Percentiles rank a stretch among this genome's conserved stretches.
phyloP scores from a whole-genome alignment of 176 grass and related monocot species.

The Oryza longistaminata region DNA sequence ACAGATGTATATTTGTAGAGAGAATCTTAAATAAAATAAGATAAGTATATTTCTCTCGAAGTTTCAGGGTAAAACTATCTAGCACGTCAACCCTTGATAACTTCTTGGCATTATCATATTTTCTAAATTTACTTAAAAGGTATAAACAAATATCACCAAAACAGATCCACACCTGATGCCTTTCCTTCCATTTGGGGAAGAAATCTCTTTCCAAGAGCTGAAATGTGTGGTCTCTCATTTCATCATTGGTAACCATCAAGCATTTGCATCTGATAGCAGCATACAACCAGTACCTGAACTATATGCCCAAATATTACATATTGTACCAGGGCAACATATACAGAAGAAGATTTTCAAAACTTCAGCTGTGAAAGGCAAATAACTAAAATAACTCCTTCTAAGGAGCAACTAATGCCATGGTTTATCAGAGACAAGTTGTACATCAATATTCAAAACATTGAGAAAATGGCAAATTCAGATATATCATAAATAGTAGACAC shows the following conservation, averaged over 20 bases:
- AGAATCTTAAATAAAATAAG: neutral
- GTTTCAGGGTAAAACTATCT: neutral
- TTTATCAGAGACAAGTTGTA: slow-evolving; percentile 15
- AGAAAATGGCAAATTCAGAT: neutral
- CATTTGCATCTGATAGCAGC: slow-evolving; percentile 84
- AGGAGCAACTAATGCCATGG: neutral
- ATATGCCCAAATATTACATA: slow-evolving; percentile 45
- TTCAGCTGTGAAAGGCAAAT: neutral
- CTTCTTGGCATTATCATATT: neutral
- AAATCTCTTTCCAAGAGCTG: slow-evolving; percentile 66
- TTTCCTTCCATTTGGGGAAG: slow-evolving; percentile 80
- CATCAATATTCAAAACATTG: slow-evolving; percentile 16
- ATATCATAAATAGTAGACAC: neutral
- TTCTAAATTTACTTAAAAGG: neutral
- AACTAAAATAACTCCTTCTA: neutral
- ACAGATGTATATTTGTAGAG: neutral
- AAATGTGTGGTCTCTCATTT: slow-evolving; percentile 85
- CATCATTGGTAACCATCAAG: slow-evolving; percentile 79
- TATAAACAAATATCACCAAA: neutral
- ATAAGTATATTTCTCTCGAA: neutral
- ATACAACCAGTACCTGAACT: slow-evolving; percentile 80
- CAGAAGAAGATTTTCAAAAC: neutral
- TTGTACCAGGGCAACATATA: slow-evolving; percentile 30
- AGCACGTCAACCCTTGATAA: neutral
- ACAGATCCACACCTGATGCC: slow-evolving; percentile 64